These are phyloP conservation scores for Pleurozium schreberi DNA, from an alignment of 225 moss, liverwort and hornwort genomes.

Conservation along the genomic window DNA sequence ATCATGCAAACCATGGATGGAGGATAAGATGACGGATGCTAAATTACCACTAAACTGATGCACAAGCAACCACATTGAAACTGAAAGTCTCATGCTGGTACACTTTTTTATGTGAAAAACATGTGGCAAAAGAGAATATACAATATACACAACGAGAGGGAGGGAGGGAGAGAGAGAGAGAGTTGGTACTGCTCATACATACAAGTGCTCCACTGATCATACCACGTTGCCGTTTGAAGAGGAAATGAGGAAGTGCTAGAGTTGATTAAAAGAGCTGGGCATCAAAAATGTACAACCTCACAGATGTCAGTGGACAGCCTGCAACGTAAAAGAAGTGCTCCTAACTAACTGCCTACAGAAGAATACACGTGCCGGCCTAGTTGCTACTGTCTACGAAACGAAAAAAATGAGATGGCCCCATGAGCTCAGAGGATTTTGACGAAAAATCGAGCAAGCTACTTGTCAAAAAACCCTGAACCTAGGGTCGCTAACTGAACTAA, in stretches of 20 bases:
- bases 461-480: constrained; percentile 23
- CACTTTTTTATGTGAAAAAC: too few relatives aligned
- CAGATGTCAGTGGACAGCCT: constrained; percentile 10
- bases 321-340: neutral
- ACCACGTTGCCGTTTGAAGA: neutral
- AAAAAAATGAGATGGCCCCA: constrained; percentile 12
- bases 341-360: neutral
- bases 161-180: neutral
- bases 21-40: neutral
- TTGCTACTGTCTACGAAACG: neutral
- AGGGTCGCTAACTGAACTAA: neutral
- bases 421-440: constrained; percentile 18
- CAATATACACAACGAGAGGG: too few relatives aligned
- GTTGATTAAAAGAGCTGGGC: neutral
- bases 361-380: constrained; percentile 4
- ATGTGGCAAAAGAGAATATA: neutral
- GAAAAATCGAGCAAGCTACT: neutral
- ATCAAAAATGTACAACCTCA: constrained; percentile 30
- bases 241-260: neutral
- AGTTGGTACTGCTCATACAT: neutral
- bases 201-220: neutral
- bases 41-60: neutral
- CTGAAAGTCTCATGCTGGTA: neutral
- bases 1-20: neutral
- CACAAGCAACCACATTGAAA: neutral